Evolutionary conservation across 192 early-diverging fungal species (phyloP).

Genomic region (Fimicolochytrium jonesii): DNA sequence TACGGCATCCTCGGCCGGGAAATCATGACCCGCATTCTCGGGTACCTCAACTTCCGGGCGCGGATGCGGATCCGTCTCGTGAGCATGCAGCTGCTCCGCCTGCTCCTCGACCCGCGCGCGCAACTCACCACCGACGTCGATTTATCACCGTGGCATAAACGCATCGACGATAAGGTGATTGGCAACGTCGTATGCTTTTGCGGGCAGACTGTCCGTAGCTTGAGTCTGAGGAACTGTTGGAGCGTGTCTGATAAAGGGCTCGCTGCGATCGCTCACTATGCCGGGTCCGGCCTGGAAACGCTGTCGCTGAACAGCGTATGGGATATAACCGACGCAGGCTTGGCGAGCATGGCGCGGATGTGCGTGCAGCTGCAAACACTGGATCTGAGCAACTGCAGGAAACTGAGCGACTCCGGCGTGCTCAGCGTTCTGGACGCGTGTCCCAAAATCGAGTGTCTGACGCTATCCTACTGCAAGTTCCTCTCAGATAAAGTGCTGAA

Average conservation of each 20-base stretch:
- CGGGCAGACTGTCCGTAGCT: constrained; percentile 38
- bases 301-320: constrained; percentile 66
- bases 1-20: constrained; percentile 16
- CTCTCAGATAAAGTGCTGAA: constrained; percentile 59
- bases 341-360: constrained; percentile 40
- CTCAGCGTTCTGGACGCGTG: constrained; percentile 45
- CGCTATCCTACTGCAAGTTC: constrained; percentile 73
- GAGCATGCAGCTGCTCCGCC: constrained; percentile 37
- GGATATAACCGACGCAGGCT: constrained; percentile 65
- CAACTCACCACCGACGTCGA: constrained; percentile 49
- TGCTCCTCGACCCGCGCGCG: constrained; percentile 39
- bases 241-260: constrained; percentile 62
- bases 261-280: constrained; percentile 33
- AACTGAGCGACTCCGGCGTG: constrained; percentile 64
- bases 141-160: constrained; percentile 54
- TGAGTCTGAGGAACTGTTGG: constrained; percentile 67
- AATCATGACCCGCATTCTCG: constrained; percentile 39
- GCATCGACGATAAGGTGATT: constrained; percentile 48
- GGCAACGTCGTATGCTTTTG: constrained; percentile 35
- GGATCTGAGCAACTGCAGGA: constrained; percentile 78
- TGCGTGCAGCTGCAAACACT: constrained; percentile 44
- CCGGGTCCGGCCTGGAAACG: constrained; percentile 30
- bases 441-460: constrained; percentile 30
- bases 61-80: constrained; percentile 42
- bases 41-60: constrained; percentile 38